phyloP scores from a whole-genome alignment of 1,284 basidiomycete species.

The Pseudozyma pruni region DNA sequence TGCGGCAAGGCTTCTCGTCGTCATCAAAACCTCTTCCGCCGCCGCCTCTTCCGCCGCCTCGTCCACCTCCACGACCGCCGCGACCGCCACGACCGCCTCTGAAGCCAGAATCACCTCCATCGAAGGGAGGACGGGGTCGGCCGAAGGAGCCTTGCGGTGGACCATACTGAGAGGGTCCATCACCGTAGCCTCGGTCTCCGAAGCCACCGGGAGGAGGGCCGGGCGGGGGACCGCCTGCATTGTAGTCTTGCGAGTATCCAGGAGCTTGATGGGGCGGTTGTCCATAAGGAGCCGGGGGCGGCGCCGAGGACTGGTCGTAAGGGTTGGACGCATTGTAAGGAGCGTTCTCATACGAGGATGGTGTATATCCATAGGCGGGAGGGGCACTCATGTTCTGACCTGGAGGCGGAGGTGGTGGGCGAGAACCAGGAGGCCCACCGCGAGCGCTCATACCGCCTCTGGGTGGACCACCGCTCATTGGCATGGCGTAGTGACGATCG shows the following conservation, averaged over 20 bases:
- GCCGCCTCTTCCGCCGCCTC: conserved; percentile 23
- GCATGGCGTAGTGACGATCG: conserved; percentile 33
- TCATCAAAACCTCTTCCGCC: conserved; percentile 32
- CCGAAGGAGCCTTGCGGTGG: conserved; percentile 17
- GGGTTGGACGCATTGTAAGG: conserved; percentile 20
- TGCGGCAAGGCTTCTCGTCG: conserved; percentile 90
- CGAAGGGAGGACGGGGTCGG: conserved; percentile 22
- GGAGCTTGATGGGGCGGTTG: conserved; percentile 15
- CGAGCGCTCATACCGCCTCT: conserved; percentile 36
- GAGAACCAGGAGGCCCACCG: conserved; percentile 16
- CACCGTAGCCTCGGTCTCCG: conserved; percentile 18
- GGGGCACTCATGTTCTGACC: conserved; percentile 14
- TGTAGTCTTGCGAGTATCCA: conserved; percentile 25
- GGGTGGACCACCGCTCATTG: conserved; percentile 29
- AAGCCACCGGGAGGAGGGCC: conserved; percentile 13
- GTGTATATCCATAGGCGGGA: conserved; percentile 29
- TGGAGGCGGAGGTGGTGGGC: conserved; percentile 22
- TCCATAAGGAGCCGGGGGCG: conserved; percentile 18
- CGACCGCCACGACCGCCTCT: conserved; percentile 24
- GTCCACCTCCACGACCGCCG: conserved; percentile 24
- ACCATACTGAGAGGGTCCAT: conserved; percentile 14
- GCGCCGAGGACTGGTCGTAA: conserved; percentile 12
- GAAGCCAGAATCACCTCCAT: conserved; percentile 18
- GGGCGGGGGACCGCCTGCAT: conserved; percentile 1
- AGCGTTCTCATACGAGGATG: conserved; percentile 21